Base-by-base conservation (phyloP, 208 protist genomes). In the Leishmania gerbilli region DNA sequence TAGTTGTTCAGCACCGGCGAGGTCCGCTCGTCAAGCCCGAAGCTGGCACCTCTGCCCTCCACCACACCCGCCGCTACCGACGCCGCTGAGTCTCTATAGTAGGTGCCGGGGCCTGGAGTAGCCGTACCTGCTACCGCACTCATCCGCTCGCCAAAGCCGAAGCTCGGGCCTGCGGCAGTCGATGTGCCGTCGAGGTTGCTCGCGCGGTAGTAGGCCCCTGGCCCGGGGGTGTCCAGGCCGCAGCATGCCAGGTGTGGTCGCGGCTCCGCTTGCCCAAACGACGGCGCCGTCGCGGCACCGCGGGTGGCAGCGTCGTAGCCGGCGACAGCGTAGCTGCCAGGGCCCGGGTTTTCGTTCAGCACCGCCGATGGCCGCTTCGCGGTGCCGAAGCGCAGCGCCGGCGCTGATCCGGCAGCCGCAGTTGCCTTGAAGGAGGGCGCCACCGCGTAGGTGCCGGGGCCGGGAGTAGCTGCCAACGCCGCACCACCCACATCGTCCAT, bases 61-160 rank as follows among this genome's bases (percentile, higher is more conserved):
- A 65, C 9, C 27, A 21, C 4, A 7, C 64, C 51, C 49, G 34
- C 11, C 13, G 62, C 62, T 21, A 21, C 62, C 31, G 55, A 58
- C 55, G 55, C 21, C 24, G 64, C 64, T 37, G 37, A 74, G 72
- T 42, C 71, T 31, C 60, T 58, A 37, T 68, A 62, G 72, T 82
- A 85, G 65, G 78, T 56, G 58, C 83, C 76, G 34, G 76, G 83
- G 3, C 83, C 80, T 31, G 69, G 79, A 8, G 74, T 78, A 55
- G 27, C 24, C 42, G 5, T 51, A 27, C 76, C 76, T 17, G 56
- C 17, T 11, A 37, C 49, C 34, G 49, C 58, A n/a, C 15, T 27
- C 37, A 49, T 76, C 47, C 83, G 79, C 69, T 74, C 78, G 40
- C 80, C 81, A 53, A 85, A 67, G 67, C 84, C 87, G 62, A 87